These are phyloP conservation scores for Diutina neorugosa DNA, from an alignment of 1,139 yeast species.

Conservation along the genomic window DNA sequence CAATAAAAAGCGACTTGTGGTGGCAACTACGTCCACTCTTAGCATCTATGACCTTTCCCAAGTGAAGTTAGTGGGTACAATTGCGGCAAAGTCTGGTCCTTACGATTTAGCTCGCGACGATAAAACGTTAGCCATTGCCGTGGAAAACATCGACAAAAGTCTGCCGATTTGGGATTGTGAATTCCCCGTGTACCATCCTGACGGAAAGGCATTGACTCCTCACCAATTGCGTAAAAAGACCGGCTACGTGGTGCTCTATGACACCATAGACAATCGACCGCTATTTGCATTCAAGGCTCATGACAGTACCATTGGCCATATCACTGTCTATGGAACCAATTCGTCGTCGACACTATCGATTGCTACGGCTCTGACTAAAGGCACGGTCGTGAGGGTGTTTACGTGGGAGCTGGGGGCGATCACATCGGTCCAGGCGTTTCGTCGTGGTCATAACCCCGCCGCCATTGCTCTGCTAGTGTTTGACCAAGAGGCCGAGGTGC, in stretches of 20 bases:
- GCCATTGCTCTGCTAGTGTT: neutral
- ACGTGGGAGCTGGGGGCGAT: neutral
- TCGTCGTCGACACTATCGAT: neutral
- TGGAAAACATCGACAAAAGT: neutral
- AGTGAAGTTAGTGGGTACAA: neutral
- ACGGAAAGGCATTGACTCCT: neutral
- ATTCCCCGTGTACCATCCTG: neutral
- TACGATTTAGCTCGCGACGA: neutral
- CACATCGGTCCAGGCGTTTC: neutral
- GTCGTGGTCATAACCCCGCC: neutral
- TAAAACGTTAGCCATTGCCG: neutral
- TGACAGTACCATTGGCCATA: neutral
- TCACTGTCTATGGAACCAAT: neutral
- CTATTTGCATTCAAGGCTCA: slow-evolving; percentile 3
- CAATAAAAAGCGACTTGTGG: slow-evolving; percentile 55
- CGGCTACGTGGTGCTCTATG: neutral
- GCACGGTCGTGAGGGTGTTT: neutral
- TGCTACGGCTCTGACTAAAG: neutral
- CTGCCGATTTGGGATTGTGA: neutral
- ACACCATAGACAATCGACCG: neutral
- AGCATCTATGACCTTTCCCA: neutral
- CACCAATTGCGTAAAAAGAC: neutral
- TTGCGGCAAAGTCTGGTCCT: neutral
- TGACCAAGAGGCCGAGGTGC: neutral
- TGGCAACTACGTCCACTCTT: slow-evolving; percentile 10